Evolutionary conservation across 2,329 filamentous ascomycete genomes (phyloP), one percentile per base, ranked within the genome.

Genomic region (Fusarium nurragi): DNA sequence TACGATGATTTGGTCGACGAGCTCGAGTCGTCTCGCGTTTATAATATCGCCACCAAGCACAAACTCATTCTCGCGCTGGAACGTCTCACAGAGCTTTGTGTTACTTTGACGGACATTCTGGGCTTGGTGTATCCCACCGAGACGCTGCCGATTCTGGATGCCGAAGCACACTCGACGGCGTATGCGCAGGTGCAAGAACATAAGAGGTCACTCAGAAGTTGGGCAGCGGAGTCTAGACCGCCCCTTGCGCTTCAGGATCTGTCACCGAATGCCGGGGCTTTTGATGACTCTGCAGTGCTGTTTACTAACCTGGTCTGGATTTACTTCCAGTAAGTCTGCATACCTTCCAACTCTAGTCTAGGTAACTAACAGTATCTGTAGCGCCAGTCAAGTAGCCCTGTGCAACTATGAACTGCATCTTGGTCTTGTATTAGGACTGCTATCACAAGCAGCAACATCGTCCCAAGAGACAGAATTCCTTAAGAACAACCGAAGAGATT

Each of bases 281-380:
- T 34, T 2, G 49, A 68, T 16, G 54, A 64, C 22, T 68, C 65
- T 13, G 40, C 58, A 1, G 65, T 68, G 0, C 23, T 68, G 2
- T 68, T 67, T 18, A 69, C 62, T 0, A 68, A 68, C 9, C 16
- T 68, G 4, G 47, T 69, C n/a, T 68, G 65, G 62, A 69, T 68
- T 10, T 68, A 68, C n/a, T 65, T 64, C 30, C 62, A 69, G 65
- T 68, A 36, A 60, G 65, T 18, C 4, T 0, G 10, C 16, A 4
- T 7, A 2, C 1, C 0, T 2, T 4, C 2, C 8, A 5, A 2
- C 2, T 14, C 3, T 0, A 1, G 0, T 1, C 3, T 1, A 16
- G 7, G 3, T 21, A 0, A 19, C 41, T 67, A 2, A 68, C 45
- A 34, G 12, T 4, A 1, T 4, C 1, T 7, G 2, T 10, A 67